Conservation (phyloP, 495 filamentous ascomycete species). For the Durotheca rogersii region DNA sequence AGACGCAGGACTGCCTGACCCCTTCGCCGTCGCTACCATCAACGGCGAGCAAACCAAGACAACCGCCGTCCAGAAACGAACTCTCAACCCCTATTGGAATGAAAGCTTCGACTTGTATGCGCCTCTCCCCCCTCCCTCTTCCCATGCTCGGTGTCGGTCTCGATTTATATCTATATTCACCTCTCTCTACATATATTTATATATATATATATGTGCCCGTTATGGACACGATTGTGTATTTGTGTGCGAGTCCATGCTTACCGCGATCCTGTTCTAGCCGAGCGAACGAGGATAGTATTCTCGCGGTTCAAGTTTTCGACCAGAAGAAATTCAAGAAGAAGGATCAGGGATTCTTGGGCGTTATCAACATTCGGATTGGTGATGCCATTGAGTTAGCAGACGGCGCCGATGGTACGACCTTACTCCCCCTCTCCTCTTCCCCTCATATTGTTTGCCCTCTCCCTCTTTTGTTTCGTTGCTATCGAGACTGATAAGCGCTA, state of each 20-base stretch:
- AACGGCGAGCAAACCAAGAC: slow-evolving; percentile 96
- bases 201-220: too few species aligned
- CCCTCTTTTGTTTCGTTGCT: background rate
- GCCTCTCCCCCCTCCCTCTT: slow-evolving; percentile 1
- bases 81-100: slow-evolving; percentile 98
- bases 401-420: slow-evolving; percentile 81
- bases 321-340: slow-evolving; percentile 99
- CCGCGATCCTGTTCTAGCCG: slow-evolving; percentile 52
- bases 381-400: slow-evolving; percentile 86
- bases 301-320: slow-evolving; percentile 97
- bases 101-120: slow-evolving; percentile 95
- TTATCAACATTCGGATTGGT: slow-evolving; percentile 94
- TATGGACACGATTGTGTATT: too few species aligned
- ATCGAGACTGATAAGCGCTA: slow-evolving; percentile 19
- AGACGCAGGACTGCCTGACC: slow-evolving; percentile 84
- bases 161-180: too few species aligned
- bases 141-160: background rate
- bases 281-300: slow-evolving; percentile 89
- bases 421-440: background rate
- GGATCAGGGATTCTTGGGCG: slow-evolving; percentile 96
- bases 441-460: background rate
- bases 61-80: slow-evolving; percentile 93
- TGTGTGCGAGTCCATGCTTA: too few species aligned
- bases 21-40: slow-evolving; percentile 95
- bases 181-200: too few species aligned